A percentile compares a stretch with the other conserved stretches of the same genome.
Conservation (phyloP, 768 basidiomycete species). For the Amanita pseudoporphyria region DNA sequence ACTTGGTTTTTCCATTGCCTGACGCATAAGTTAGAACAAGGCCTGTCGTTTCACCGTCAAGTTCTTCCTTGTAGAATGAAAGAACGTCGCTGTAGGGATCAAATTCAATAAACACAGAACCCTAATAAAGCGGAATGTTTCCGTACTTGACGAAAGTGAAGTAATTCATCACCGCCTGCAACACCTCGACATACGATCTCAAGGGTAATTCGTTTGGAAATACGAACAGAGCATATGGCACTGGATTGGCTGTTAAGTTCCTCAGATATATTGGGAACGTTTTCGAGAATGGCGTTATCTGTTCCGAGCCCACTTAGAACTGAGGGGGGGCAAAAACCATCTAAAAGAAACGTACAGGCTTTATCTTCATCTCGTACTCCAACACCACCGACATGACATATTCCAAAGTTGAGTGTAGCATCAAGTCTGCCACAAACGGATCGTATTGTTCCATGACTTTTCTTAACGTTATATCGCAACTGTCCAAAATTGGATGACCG, state of each 20-base stretch:
- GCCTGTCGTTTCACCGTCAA: too few species aligned
- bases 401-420: slow-evolving; percentile 26
- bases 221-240: slow-evolving; percentile 1
- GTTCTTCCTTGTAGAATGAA: too few species aligned
- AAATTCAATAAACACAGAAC: too few species aligned
- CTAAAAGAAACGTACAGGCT: too few species aligned
- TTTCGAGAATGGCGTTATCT: background rate
- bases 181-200: slow-evolving; percentile 1
- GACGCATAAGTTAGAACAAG: too few species aligned
- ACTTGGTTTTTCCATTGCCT: too few species aligned
- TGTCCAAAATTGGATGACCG: slow-evolving; percentile 20
- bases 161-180: slow-evolving; percentile 1
- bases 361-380: slow-evolving; percentile 10
- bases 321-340: too few species aligned
- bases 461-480: slow-evolving; percentile 23
- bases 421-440: slow-evolving; percentile 21
- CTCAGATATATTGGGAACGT: background rate
- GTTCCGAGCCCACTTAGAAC: too few species aligned
- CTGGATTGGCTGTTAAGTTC: background rate
- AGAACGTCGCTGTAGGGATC: too few species aligned
- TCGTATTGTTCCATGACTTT: slow-evolving; percentile 20
- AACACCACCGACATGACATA: slow-evolving; percentile 20
- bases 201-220: slow-evolving; percentile 8
- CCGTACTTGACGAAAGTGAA: slow-evolving; percentile 7
- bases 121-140: too few species aligned